Percentiles rank a stretch among this genome's conserved stretches.
Conservation (phyloP, 2,329 filamentous ascomycete species). For the Achaetomium macrosporum region DNA sequence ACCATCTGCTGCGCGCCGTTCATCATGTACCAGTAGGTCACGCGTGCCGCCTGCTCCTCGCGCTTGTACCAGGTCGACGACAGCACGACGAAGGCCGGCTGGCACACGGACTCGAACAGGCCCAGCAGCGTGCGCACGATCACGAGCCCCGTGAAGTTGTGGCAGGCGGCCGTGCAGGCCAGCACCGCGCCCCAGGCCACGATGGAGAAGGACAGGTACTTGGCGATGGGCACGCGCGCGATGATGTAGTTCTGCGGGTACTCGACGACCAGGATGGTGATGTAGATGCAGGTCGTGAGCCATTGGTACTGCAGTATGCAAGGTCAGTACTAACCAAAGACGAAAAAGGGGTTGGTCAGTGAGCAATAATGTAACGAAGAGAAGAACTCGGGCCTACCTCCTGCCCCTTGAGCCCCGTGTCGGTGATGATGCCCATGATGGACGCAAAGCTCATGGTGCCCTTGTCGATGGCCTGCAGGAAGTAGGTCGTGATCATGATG, state of each 20-base stretch:
- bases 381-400: too few species aligned
- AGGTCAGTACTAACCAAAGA: background rate
- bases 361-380: too few species aligned
- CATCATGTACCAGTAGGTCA: slow-evolving; percentile 75
- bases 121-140: slow-evolving; percentile 60
- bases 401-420: slow-evolving; percentile 41
- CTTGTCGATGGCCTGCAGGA: slow-evolving; percentile 65
- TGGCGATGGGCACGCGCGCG: slow-evolving; percentile 57
- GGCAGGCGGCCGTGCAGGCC: slow-evolving; percentile 55
- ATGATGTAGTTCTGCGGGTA: slow-evolving; percentile 59
- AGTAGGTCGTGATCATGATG: slow-evolving; percentile 70
- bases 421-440: slow-evolving; percentile 55
- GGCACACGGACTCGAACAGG: slow-evolving; percentile 64
- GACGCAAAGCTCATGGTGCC: slow-evolving; percentile 59
- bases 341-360: background rate
- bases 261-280: slow-evolving; percentile 64
- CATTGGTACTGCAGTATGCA: slow-evolving; percentile 53
- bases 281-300: slow-evolving; percentile 70
- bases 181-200: slow-evolving; percentile 58
- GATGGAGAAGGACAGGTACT: slow-evolving; percentile 60
- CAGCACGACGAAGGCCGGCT: slow-evolving; percentile 62
- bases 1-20: slow-evolving; percentile 66
- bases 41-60: slow-evolving; percentile 59
- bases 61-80: slow-evolving; percentile 66
- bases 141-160: slow-evolving; percentile 54